Conservation (phyloP, 345 rosid species). For the Pseudoturritis turrita region DNA sequence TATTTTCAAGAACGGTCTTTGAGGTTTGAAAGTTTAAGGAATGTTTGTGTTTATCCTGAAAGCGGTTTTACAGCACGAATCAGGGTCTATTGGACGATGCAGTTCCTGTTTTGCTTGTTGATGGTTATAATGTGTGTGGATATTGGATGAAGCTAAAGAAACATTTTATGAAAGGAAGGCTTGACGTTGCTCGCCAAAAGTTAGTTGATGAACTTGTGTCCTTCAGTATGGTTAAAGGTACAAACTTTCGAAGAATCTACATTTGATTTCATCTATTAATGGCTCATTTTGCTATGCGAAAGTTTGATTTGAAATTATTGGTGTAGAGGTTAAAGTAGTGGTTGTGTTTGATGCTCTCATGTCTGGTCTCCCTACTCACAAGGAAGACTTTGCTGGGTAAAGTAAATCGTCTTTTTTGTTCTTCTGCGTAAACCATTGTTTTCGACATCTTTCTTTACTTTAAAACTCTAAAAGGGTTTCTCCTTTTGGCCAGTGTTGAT, state of each 20-base stretch:
- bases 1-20: not conserved
- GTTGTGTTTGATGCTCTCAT: slow-evolving; percentile 92
- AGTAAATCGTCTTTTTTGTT: not conserved
- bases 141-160: slow-evolving; percentile 89
- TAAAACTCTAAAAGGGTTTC: not conserved
- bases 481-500: slow-evolving; percentile 61
- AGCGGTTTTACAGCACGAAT: slow-evolving; percentile 62
- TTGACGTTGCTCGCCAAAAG: slow-evolving; percentile 83
- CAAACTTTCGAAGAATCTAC: not conserved
- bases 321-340: slow-evolving; percentile 88
- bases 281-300: not conserved
- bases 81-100: slow-evolving; percentile 53
- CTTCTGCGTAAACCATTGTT: not conserved
- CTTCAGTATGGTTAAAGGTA: slow-evolving; percentile 74
- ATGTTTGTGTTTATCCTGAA: slow-evolving; percentile 28
- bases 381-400: slow-evolving; percentile 77
- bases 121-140: slow-evolving; percentile 96
- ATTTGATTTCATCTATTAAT: not conserved
- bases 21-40: slow-evolving; percentile 12
- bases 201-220: slow-evolving; percentile 72
- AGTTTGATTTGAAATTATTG: slow-evolving; percentile 14
- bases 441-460: not conserved
- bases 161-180: slow-evolving; percentile 77
- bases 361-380: slow-evolving; percentile 91
- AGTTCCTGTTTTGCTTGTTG: slow-evolving; percentile 92